phyloP scores from a whole-genome alignment of 2,329 filamentous ascomycete genomes.

The Colletotrichum sansevieriae region DNA sequence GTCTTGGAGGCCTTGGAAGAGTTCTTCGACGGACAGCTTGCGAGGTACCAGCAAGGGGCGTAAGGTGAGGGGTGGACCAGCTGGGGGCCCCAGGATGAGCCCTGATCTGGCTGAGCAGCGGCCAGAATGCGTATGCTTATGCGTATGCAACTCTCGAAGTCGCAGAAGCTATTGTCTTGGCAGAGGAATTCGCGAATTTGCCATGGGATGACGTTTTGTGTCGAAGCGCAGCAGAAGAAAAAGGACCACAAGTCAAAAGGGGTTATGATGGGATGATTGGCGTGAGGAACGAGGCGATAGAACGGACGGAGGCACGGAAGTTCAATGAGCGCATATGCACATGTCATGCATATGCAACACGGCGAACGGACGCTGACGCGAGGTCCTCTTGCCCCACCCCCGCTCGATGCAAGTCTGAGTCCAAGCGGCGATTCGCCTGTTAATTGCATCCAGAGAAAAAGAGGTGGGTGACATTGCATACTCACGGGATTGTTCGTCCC shows the following conservation, averaged over 20 bases:
- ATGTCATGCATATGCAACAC: constrained; percentile 36
- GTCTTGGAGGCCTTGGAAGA: constrained; percentile 25
- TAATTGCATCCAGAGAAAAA: constrained; percentile 23
- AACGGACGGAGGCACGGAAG: neutral
- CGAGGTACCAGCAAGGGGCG: constrained; percentile 22
- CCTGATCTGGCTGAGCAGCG: constrained; percentile 7
- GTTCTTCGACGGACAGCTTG: constrained; percentile 27
- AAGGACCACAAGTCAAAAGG: neutral
- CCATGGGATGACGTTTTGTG: constrained; percentile 33
- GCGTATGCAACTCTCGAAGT: constrained; percentile 28
- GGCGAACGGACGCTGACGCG: neutral
- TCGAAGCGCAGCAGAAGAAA: constrained; percentile 31
- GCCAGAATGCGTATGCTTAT: constrained; percentile 6
- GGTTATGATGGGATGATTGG: constrained; percentile 25
- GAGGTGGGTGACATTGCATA: constrained; percentile 26
- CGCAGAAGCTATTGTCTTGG: constrained; percentile 39
- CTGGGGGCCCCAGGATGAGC: constrained; percentile 2
- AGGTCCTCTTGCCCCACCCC: constrained; percentile 17
- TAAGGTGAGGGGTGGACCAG: constrained; percentile 4
- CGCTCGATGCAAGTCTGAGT: constrained; percentile 34
- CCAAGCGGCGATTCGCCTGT: neutral
- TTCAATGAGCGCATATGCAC: constrained; percentile 26
- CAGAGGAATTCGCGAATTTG: constrained; percentile 18
- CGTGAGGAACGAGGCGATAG: constrained; percentile 19
- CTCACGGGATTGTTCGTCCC: neutral